Base-by-base conservation (phyloP, 371 early-diverging fungal genomes). In the Capillidium rhysosporum region DNA sequence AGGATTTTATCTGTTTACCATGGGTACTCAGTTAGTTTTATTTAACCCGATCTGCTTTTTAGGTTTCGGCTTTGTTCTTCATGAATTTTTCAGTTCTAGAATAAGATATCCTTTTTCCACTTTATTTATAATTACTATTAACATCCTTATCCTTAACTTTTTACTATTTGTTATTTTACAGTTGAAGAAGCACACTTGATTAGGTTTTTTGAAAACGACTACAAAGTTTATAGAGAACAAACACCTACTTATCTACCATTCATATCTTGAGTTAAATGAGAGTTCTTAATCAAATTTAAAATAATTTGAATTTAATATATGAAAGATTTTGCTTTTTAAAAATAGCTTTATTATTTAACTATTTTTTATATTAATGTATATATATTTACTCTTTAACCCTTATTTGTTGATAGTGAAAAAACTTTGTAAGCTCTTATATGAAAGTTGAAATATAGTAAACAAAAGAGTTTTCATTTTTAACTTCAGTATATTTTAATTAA, bases 1-100 rank as follows among this genome's bases (percentile, higher is more conserved):
- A 59, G 88, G 84, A 25, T 91, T 88, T 60, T 87, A 78, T 60
- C 84, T 80, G 68, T 91, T 86, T 86, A 86, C 77, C 0, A 24
- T 83, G 16, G 78, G 80, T 16, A 70, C 77, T 0, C 89, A 89
- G 60, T 47, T 81, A 2, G 51, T 82, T 46, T 60, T 82, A 53
- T 63, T 70, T 52, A 91, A 91, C 59, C 88, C 86, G 0, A 61
- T 89, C 23, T 82, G 81, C 40, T 54, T 79, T 14, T 57, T 68
- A 3, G 75, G 70, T 1, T 87, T 80, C 58, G 61, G 72, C 0
- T 63, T 68, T 31, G 82, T 69, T 30, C 68, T 89, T 7, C 66
- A 72, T 43, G 58, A 57, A 2, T 89, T 86, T 69, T 89, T 91
- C 62, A 61, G 64, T 1, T 74, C 77, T 34, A 69, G 92, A 23